Base-by-base conservation (phyloP, 495 filamentous ascomycete genomes). In the Oidiodendron maius region DNA sequence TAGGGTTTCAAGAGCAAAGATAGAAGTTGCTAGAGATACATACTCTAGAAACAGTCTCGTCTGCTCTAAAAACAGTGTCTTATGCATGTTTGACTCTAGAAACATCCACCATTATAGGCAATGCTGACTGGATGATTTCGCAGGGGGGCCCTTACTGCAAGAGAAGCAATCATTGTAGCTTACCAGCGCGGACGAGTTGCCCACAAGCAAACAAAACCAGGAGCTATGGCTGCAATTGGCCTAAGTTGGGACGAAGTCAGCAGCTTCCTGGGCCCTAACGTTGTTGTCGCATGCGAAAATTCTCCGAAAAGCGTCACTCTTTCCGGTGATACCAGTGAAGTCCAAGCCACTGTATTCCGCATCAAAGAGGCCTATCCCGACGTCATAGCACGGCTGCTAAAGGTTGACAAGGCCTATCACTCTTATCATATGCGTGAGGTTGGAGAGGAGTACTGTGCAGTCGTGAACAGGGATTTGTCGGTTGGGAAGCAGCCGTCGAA, bases 361-460 rank as follows among this genome's bases (percentile, higher is more conserved):
- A 61, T 77, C 40, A 60, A 74, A 38, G 54, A 62, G 21, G 60
- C 62, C 9, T 55, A 59, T 9, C 54, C 61, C 16, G 54, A 70
- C 17, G 46, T 74, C 12, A 81, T 83, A 51, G 67, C 62, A 28
- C 66, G 78, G 32, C 61, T 64, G 3, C 71, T 85, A 0, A 60
- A 64, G 10, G 77, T 84, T n/a, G 68, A 75, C 17, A 65, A 70
- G 17, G 81, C 80, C 1, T 86, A 81, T 52, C 82, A 86, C 53
- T 84, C 80, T 1, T 68, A 71, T 45, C 76, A 83, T 49, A 84
- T 84, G 71, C 54, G 64, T 40, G 51, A 66, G 25, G 58, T 71
- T 24, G 63, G 61, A 43, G 60, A 68, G 44, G 65, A 58, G 15
- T 71, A 73, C 28, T n/a, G 10, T 10, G 2, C 28, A 16, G 10